Conservation (phyloP, 192 early-diverging fungal genomes). For the Podila horticola region DNA sequence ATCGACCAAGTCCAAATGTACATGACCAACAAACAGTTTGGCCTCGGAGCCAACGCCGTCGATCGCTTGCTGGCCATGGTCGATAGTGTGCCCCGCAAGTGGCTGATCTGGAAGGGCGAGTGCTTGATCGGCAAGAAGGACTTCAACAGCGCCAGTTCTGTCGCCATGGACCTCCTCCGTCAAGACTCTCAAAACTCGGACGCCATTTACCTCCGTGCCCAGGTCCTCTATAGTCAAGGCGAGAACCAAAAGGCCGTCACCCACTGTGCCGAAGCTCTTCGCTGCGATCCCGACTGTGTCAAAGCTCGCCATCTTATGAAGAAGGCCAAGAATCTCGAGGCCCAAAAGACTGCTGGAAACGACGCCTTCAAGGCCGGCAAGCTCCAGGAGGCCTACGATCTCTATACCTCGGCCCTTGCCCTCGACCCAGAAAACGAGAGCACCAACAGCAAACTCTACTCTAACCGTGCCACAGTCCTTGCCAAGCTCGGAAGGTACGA, state of each 20-base stretch:
- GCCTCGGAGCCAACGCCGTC: constrained; percentile 55
- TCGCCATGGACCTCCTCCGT: constrained; percentile 69
- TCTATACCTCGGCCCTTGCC: constrained; percentile 74
- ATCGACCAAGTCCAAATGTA: constrained; percentile 56
- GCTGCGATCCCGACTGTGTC: constrained; percentile 82
- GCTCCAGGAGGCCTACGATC: constrained; percentile 70
- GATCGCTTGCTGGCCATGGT: constrained; percentile 55
- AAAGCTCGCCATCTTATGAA: constrained; percentile 73
- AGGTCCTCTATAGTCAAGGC: constrained; percentile 77
- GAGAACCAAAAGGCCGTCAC: constrained; percentile 62
- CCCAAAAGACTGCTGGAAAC: constrained; percentile 77
- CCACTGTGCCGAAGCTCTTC: constrained; percentile 69
- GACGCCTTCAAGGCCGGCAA: constrained; percentile 71
- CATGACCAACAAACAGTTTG: constrained; percentile 58
- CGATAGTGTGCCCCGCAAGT: constrained; percentile 63
- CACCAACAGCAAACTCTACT: constrained; percentile 74
- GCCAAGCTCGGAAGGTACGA: constrained; percentile 69
- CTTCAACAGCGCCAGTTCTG: constrained; percentile 68
- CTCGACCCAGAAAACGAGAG: constrained; percentile 71
- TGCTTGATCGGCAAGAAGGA: constrained; percentile 70
- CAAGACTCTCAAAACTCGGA: constrained; percentile 75
- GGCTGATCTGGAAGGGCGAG: constrained; percentile 74
- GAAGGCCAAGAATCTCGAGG: constrained; percentile 71
- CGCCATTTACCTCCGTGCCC: constrained; percentile 73
- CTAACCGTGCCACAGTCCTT: constrained; percentile 79